Evolutionary conservation across 2,329 filamentous ascomycete genomes (phyloP), one percentile per base, ranked within the genome.

Genomic region (Akanthomyces muscarius): DNA sequence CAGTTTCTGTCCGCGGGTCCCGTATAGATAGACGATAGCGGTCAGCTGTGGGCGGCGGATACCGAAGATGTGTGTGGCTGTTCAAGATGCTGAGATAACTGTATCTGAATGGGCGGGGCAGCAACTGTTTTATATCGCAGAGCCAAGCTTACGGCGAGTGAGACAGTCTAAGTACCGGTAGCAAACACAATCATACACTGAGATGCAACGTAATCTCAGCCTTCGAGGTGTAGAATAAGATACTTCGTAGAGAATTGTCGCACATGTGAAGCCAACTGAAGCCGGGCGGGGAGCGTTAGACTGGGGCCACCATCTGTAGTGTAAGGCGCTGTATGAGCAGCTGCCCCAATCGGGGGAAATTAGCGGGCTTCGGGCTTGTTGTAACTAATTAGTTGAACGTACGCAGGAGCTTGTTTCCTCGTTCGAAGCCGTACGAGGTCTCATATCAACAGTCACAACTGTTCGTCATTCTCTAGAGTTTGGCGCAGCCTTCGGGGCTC

Each of bases 1-100:
- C 38, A 45, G 18, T n/a, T 42, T 38, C 25, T 16, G 25, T 45
- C 58, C 58, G 58, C 58, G 58, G 58, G 52, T 44, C 48, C 58
- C 58, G 58, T 28, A 45, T 48, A 42, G 4, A 16, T n/a, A 16
- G 36, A 30, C 18, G 48, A 60, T 52, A 18, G 36, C 36, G 57
- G 11, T 42, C 45, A 21, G 57, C 33, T 44, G 36, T 16, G 14
- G 18, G 36, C 33, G 45, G 45, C 33, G 45, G 13, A 13, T 13
- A 48, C 25, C 5, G 45, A 48, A 25, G 3, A 48, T 28, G 23
- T 48, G 25, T 21, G 45, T 48, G 23, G 45, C 5, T 25, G 23
- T 16, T 4, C 45, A 18, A 48, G 45, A 25, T 14, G 21, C 45
- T 16, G 21, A 48, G 25, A 48, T 23, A 48, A 14, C 44, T 47